Evolutionary conservation across 306 rosid species (phyloP).

Genomic region (apple (Malus domestica)): ASM211411v1 NC_041804.1:11528501-11529000

Average conservation of each 20-base stretch:
- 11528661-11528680: slow-evolving; percentile 94
- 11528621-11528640: slow-evolving; percentile 76
- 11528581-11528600: slow-evolving; percentile 88
- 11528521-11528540: background rate
- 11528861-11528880: background rate
- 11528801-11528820: background rate
- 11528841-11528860: background rate
- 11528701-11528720: slow-evolving; percentile 91
- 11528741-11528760: background rate
- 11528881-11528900: slow-evolving; percentile 38
- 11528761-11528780: background rate
- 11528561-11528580: slow-evolving; percentile 77
- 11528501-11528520: background rate
- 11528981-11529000: slow-evolving; percentile 86
- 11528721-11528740: slow-evolving; percentile 92
- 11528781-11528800: background rate
- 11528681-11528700: slow-evolving; percentile 74
- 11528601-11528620: slow-evolving; percentile 84
- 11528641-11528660: slow-evolving; percentile 90
- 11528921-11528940: slow-evolving; percentile 92
- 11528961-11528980: slow-evolving; percentile 92
- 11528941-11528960: slow-evolving; percentile 78
- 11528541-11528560: slow-evolving; percentile 21
- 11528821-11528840: background rate
- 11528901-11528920: slow-evolving; percentile 82